Evolutionary conservation across 805 yeast species (phyloP).

Genomic region (Sungouiozyma intestinalis): DNA sequence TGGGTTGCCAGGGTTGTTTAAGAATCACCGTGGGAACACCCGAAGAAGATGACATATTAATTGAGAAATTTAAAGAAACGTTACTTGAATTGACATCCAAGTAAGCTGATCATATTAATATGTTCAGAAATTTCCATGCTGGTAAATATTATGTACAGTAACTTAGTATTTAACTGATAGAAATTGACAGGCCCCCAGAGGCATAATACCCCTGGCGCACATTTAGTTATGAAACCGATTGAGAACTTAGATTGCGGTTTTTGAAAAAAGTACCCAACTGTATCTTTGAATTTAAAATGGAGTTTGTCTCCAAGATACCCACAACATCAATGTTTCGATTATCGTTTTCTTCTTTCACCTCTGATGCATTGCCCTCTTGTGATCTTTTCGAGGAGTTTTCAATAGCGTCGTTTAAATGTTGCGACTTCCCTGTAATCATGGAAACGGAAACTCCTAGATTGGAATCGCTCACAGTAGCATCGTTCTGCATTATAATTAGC

Average conservation of each 20-base stretch:
- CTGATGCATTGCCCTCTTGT: conserved; percentile 11
- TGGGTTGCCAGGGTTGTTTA: conserved; percentile 80
- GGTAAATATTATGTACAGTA: no score
- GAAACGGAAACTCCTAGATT: conserved; percentile 12
- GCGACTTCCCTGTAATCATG: conserved; percentile 11
- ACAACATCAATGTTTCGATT: background rate
- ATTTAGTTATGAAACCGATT: background rate
- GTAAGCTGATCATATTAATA: background rate
- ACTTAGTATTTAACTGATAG: no score
- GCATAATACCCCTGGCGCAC: background rate
- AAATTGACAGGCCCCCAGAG: background rate
- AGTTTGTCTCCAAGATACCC: conserved; percentile 17
- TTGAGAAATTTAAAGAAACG: conserved; percentile 38
- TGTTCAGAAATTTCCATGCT: no score
- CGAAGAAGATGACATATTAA: conserved; percentile 54
- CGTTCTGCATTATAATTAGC: conserved; percentile 5
- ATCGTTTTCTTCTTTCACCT: background rate
- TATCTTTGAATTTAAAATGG: conserved; percentile 16
- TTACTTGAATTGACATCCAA: conserved; percentile 10
- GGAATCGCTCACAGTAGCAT: conserved; percentile 6
- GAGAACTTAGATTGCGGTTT: conserved; percentile 2
- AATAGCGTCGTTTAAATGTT: background rate
- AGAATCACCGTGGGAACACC: conserved; percentile 81
- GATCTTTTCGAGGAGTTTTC: conserved; percentile 10
- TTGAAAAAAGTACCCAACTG: conserved; percentile 21